Base-by-base conservation (phyloP, 1,139 yeast genomes). In the Hansenula lynferdii region DNA sequence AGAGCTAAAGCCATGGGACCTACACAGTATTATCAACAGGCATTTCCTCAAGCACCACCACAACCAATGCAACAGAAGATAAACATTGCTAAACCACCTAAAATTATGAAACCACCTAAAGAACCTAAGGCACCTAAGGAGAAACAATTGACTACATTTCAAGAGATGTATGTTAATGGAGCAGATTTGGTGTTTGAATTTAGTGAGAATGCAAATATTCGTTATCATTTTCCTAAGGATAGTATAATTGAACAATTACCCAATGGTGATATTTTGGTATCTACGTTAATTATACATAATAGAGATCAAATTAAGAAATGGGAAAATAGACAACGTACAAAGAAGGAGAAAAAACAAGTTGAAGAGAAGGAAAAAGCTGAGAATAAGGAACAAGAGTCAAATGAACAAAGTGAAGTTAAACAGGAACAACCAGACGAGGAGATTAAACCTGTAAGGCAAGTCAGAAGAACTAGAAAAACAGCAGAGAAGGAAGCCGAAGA, bases 121-220 rank as follows among this genome's bases (percentile, higher is more conserved):
- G 53, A 52, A 31, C 55, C 56, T 2, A 54, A 51, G 33, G 50
- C 57, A 6, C 55, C 61, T 22, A 50, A 54, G 25, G 54, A 52
- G 30, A 77, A 70, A 36, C 61, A 54, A 34, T 60, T 83, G 38
- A 83, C 92, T 0, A 82, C 89, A 0, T 83, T 84, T 50, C 95
- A 84, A 53, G 90, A 81, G 49, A 71, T 77, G 53, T 84, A 84
- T 53, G 64, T 76, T 28, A 61, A 72, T 30, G 76, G 78, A 52
- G 89, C 95, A 0, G 84, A 86, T 36, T 60, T 92, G 35, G 79
- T 89, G 12, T 81, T 92, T 60, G 98, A 92, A 59, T 90, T 80
- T 61, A 73, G 73, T 28, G 97, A 92, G 51, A 82, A 81, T 56
- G 75, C 94, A 0, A 74, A 82, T 38, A 82, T 82, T 9, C 70